Conservation (phyloP, 805 yeast genomes). For the Metschnikowia drakensbergensis region DNA sequence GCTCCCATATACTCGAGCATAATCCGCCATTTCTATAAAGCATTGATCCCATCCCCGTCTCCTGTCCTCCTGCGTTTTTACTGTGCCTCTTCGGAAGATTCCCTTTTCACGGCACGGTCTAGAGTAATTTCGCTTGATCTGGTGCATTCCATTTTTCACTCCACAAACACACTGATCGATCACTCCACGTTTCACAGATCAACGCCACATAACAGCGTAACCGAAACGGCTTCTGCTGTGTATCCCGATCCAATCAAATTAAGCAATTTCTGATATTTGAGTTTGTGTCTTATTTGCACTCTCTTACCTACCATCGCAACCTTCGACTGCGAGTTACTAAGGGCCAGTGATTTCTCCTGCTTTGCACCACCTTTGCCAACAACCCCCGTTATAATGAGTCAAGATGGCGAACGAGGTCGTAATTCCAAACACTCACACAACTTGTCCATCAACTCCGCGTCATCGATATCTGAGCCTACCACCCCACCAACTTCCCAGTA, state of each 20-base stretch:
- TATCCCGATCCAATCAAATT: too few species aligned
- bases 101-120: neutral
- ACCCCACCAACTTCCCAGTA: conserved; percentile 40
- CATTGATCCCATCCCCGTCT: neutral
- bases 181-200: neutral
- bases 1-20: neutral
- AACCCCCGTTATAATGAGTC: neutral
- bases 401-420: conserved; percentile 1
- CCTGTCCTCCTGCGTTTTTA: neutral
- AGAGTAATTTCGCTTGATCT: neutral
- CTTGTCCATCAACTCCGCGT: conserved; percentile 40
- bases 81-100: neutral
- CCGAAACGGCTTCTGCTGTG: neutral
- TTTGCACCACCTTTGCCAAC: neutral
- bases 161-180: neutral
- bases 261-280: neutral
- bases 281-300: neutral
- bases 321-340: neutral
- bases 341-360: neutral
- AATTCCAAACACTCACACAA: conserved; percentile 28
- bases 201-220: neutral
- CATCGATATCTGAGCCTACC: conserved; percentile 47
- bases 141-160: neutral
- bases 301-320: neutral
- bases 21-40: neutral